phyloP scores from a whole-genome alignment of 1,139 yeast genomes.

The Sugiyamaella sp. region DNA sequence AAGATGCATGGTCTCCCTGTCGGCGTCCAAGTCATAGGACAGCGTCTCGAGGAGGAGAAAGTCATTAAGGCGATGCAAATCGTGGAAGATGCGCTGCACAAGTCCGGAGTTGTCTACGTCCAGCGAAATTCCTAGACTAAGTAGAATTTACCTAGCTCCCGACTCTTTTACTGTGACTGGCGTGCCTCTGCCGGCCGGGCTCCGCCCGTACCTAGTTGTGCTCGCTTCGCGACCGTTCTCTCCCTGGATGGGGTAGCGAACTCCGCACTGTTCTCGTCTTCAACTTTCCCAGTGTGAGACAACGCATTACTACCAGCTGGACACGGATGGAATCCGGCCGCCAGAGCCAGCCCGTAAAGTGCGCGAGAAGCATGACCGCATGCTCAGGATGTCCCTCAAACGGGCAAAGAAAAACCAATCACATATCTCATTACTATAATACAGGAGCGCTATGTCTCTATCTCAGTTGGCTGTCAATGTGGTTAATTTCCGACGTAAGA shows the following conservation, averaged over 20 bases:
- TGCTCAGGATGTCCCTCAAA: too few relatives aligned
- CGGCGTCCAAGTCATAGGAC: constrained; percentile 63
- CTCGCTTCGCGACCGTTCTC: constrained; percentile 1
- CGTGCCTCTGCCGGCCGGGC: constrained; percentile 1
- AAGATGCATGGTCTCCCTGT: constrained; percentile 67
- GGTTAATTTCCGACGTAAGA: constrained; percentile 72
- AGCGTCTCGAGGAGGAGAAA: constrained; percentile 64
- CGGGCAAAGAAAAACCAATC: neutral
- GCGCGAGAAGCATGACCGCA: too few relatives aligned
- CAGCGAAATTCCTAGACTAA: constrained; percentile 32
- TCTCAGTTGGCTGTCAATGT: constrained; percentile 34
- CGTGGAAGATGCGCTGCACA: constrained; percentile 42
- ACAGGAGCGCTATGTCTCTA: neutral
- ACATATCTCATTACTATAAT: constrained; percentile 12
- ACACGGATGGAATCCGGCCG: neutral
- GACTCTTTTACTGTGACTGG: too few relatives aligned
- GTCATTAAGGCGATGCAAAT: constrained; percentile 50
- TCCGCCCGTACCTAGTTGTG: constrained; percentile 2
- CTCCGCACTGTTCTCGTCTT: too few relatives aligned
- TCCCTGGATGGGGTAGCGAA: neutral
- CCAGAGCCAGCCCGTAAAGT: neutral
- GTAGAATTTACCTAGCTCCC: neutral
- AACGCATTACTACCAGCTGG: too few relatives aligned
- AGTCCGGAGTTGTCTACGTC: constrained; percentile 37
- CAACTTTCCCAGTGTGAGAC: too few relatives aligned